Evolutionary conservation across 306 rosid genomes (phyloP), one percentile per base, ranked within the genome.

Genomic region (Cucumis hystrix): DNA sequence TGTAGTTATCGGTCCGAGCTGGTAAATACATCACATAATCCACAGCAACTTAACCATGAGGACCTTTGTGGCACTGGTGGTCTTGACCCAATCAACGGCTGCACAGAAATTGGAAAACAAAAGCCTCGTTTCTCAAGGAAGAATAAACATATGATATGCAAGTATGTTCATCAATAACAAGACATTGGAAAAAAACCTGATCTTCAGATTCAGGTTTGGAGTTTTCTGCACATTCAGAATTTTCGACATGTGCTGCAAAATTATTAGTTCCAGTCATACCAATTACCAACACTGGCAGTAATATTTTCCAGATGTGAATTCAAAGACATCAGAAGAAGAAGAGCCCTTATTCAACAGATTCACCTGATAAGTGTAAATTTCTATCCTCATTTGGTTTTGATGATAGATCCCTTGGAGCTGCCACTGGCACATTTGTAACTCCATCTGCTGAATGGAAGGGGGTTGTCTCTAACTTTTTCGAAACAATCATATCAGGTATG

Each of bases 121-220:
- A 54, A 39, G 21, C n/a, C 51, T 55, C 25, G 8, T 47, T 72
- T 77, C 41, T 23, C 55, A 60, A 60, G 8, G 35, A 59, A 20
- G 15, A 41, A 47, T 21, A 61, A 15, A 45, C 21, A 45, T 12
- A 61, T 21, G 39, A 76, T 61, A 28, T 20, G 23, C 39, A 21
- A 14, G 6, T 23, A 28, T 21, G 52, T 35, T 55, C 35, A 79
- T 68, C 62, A 21, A 25, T 10, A 52, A 65, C 69, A 61, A 6
- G 76, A 45, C 79, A 49, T 35, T 72, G 40, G 58, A 80, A 47
- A 43, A 81, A 90, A 40, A 95, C 98, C 98, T 89, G 84, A 58
- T 83, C 67, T 85, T 85, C 89, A 75, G 96, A 80, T 73, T 72
- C 77, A 7, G 77, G 39, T 28, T 52, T 51, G 43, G 18, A 51